A percentile compares a stretch with the other conserved stretches of the same genome.
These are phyloP conservation scores for Populus davidiana DNA, from an alignment of 345 rosid genomes.

Conservation along the genomic window DNA sequence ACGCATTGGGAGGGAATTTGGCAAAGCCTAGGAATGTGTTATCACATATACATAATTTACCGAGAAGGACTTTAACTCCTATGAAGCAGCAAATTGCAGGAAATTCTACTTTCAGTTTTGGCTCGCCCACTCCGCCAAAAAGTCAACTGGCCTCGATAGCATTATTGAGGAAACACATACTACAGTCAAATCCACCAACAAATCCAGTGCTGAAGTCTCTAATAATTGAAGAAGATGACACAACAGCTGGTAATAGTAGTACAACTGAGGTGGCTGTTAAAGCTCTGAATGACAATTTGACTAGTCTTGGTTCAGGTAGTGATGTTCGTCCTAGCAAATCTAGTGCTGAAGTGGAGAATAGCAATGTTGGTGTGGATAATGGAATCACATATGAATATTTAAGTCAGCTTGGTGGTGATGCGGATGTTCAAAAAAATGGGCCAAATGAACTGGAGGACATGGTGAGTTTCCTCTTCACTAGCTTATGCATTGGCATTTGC, in stretches of 20 bases:
- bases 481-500: slow-evolving; percentile 8
- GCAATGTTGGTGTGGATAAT: slow-evolving; percentile 15
- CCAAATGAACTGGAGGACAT: slow-evolving; percentile 25
- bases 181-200: slow-evolving; percentile 25
- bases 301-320: slow-evolving; percentile 24
- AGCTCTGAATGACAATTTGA: slow-evolving; percentile 23
- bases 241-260: slow-evolving; percentile 22
- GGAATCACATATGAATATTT: slow-evolving; percentile 21
- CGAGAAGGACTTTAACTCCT: slow-evolving; percentile 36
- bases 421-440: slow-evolving; percentile 24
- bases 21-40: slow-evolving; percentile 46
- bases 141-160: slow-evolving; percentile 44
- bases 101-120: slow-evolving; percentile 28
- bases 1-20: slow-evolving; percentile 36
- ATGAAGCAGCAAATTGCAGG: slow-evolving; percentile 28
- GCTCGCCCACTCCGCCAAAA: slow-evolving; percentile 49
- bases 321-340: slow-evolving; percentile 26
- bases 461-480: slow-evolving; percentile 33
- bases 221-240: slow-evolving; percentile 32
- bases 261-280: slow-evolving; percentile 19
- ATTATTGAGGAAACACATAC: slow-evolving; percentile 32
- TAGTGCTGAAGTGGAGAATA: slow-evolving; percentile 24
- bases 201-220: slow-evolving; percentile 37
- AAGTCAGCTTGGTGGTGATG: slow-evolving; percentile 24
- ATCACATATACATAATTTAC: slow-evolving; percentile 49